Evolutionary conservation across 1,139 yeast species (phyloP).

Genomic region (Hanseniaspora sp.): DNA sequence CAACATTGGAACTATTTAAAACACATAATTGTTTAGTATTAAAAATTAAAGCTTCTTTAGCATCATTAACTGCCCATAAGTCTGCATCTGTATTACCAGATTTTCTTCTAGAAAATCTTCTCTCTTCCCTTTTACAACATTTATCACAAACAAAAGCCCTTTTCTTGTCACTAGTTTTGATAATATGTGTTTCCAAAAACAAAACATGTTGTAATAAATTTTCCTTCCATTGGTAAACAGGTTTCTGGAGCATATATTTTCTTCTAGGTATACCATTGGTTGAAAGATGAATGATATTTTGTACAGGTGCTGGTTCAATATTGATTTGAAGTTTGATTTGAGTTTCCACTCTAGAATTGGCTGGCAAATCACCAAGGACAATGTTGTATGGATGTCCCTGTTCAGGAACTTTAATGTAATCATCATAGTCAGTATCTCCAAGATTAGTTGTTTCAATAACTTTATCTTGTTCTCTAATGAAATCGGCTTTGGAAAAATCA

Average conservation of each 20-base stretch:
- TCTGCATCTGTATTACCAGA: constrained; percentile 57
- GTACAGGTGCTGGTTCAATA: constrained; percentile 62
- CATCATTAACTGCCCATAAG: constrained; percentile 65
- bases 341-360: constrained; percentile 83
- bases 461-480: constrained; percentile 10
- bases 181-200: constrained; percentile 55
- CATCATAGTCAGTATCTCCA: constrained; percentile 9
- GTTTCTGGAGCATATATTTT: constrained; percentile 54
- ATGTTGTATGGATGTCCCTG: constrained; percentile 1
- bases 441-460: background rate
- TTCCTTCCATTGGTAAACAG: constrained; percentile 35
- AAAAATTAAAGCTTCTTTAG: constrained; percentile 75
- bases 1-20: constrained; percentile 35
- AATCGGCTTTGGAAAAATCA: constrained; percentile 11
- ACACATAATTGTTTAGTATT: constrained; percentile 81
- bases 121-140: constrained; percentile 83
- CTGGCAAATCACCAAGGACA: constrained; percentile 38
- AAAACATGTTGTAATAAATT: constrained; percentile 45
- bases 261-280: constrained; percentile 79
- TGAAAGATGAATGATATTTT: constrained; percentile 64
- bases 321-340: constrained; percentile 69
- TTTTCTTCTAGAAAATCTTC: constrained; percentile 82
- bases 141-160: constrained; percentile 73
- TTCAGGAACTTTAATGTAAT: constrained; percentile 9
- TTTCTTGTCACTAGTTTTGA: constrained; percentile 36